These are phyloP conservation scores for Coprinellus aureogranulatus DNA, from an alignment of 768 basidiomycete species.

Conservation along the genomic window DNA sequence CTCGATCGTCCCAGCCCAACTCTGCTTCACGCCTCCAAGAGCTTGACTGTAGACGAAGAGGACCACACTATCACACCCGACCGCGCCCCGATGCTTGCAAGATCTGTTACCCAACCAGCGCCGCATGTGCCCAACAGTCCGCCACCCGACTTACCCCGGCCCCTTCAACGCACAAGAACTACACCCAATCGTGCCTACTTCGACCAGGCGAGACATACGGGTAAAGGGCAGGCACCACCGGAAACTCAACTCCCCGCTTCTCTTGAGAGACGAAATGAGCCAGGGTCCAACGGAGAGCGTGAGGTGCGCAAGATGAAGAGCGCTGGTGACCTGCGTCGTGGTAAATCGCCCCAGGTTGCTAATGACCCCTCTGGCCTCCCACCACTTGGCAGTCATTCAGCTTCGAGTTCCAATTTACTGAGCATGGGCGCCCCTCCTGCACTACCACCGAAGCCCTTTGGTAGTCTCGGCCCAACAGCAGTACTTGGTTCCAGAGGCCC, in stretches of 20 bases:
- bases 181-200: slow-evolving; percentile 64
- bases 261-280: slow-evolving; percentile 26
- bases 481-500: slow-evolving; percentile 36
- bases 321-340: slow-evolving; percentile 72
- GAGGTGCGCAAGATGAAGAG: slow-evolving; percentile 85
- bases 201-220: slow-evolving; percentile 39
- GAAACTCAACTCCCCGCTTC: slow-evolving; percentile 6
- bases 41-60: slow-evolving; percentile 51
- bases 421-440: slow-evolving; percentile 32
- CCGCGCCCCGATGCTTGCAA: slow-evolving; percentile 52
- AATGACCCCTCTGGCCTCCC: slow-evolving; percentile 17
- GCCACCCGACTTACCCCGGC: slow-evolving; percentile 31
- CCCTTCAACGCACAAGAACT: slow-evolving; percentile 70
- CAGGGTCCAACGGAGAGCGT: slow-evolving; percentile 45
- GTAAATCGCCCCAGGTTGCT: slow-evolving; percentile 29
- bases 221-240: slow-evolving; percentile 18
- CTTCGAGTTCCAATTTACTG: slow-evolving; percentile 67
- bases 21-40: slow-evolving; percentile 18
- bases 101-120: slow-evolving; percentile 51
- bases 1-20: slow-evolving; percentile 46
- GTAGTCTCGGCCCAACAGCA: slow-evolving; percentile 63
- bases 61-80: slow-evolving; percentile 74
- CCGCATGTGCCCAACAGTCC: slow-evolving; percentile 24
- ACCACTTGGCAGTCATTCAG: slow-evolving; percentile 48
- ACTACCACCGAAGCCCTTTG: slow-evolving; percentile 53